Conservation (phyloP, 345 rosid species). For the Corymbia maculata region DNA sequence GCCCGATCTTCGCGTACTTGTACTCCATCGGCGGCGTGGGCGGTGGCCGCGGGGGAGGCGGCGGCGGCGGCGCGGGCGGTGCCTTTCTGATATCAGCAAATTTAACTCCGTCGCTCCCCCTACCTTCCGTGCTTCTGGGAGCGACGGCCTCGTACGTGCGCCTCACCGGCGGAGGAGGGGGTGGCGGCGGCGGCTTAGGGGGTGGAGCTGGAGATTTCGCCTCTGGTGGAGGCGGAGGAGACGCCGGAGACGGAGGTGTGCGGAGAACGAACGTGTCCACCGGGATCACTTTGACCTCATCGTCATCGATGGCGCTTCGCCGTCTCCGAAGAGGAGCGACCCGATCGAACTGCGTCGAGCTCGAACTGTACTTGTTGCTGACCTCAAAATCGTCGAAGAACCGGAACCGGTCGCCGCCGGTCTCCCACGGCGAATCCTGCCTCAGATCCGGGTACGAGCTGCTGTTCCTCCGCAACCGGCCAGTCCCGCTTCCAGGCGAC, state of each 20-base stretch:
- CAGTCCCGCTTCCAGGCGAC: conserved; percentile 12
- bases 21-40: conserved; percentile 18
- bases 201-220: conserved; percentile 22
- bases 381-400: conserved; percentile 62
- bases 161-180: conserved; percentile 15
- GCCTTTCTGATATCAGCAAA: neutral
- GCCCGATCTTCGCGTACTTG: conserved; percentile 18
- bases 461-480: conserved; percentile 55
- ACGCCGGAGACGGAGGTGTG: conserved; percentile 11
- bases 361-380: conserved; percentile 21
- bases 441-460: conserved; percentile 77
- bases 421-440: conserved; percentile 29
- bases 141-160: conserved; percentile 22
- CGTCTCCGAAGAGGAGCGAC: conserved; percentile 8
- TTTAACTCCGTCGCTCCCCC: neutral
- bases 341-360: conserved; percentile 3
- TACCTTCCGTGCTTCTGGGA: neutral
- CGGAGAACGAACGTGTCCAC: conserved; percentile 50
- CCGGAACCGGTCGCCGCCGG: conserved; percentile 36
- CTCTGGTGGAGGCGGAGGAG: conserved; percentile 12
- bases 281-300: conserved; percentile 38
- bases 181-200: conserved; percentile 6
- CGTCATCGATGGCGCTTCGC: conserved; percentile 21
- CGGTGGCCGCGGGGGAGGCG: conserved; percentile 24
- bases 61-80: conserved; percentile 14